These are phyloP conservation scores for Candida hispaniensis DNA, from an alignment of 805 yeast genomes.

Conservation along the genomic window DNA sequence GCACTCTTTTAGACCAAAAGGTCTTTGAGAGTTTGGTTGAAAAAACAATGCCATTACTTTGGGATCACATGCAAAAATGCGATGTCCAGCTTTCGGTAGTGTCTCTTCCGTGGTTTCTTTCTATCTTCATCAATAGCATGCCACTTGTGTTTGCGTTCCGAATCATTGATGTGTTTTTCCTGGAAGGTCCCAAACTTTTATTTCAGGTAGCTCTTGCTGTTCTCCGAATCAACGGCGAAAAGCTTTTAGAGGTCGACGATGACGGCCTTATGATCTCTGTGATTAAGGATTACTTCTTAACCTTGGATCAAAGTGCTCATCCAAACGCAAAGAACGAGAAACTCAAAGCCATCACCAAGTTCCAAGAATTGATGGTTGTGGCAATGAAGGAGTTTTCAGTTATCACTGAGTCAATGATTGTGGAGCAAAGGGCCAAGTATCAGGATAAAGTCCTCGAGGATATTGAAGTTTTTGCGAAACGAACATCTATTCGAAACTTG, in stretches of 20 bases:
- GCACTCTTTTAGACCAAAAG: conserved; percentile 84
- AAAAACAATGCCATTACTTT: conserved; percentile 77
- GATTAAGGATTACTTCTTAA: conserved; percentile 68
- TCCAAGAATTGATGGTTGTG: conserved; percentile 81
- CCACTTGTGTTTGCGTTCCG: conserved; percentile 89
- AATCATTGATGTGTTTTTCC: conserved; percentile 78
- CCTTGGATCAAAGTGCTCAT: conserved; percentile 68
- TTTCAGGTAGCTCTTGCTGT: conserved; percentile 92
- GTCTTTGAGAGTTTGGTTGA: conserved; percentile 87
- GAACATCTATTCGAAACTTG: conserved; percentile 80
- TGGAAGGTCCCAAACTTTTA: conserved; percentile 78
- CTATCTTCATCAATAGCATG: conserved; percentile 83
- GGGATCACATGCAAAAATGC: conserved; percentile 65
- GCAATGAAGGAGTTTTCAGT: conserved; percentile 85
- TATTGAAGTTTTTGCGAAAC: conserved; percentile 80
- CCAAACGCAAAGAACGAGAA: conserved; percentile 58
- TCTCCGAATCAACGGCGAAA: conserved; percentile 80
- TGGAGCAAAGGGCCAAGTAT: conserved; percentile 55
- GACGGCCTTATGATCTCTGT: conserved; percentile 87
- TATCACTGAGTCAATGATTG: conserved; percentile 63
- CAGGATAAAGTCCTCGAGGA: conserved; percentile 73
- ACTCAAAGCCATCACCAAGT: conserved; percentile 60
- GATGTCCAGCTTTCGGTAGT: conserved; percentile 91
- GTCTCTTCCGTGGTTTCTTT: conserved; percentile 92
- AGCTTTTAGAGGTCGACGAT: conserved; percentile 65